Percentiles rank a stretch among this genome's conserved stretches.
phyloP scores from a whole-genome alignment of 2,329 filamentous ascomycete genomes.

The Pyrenochaeta sp. region DNA sequence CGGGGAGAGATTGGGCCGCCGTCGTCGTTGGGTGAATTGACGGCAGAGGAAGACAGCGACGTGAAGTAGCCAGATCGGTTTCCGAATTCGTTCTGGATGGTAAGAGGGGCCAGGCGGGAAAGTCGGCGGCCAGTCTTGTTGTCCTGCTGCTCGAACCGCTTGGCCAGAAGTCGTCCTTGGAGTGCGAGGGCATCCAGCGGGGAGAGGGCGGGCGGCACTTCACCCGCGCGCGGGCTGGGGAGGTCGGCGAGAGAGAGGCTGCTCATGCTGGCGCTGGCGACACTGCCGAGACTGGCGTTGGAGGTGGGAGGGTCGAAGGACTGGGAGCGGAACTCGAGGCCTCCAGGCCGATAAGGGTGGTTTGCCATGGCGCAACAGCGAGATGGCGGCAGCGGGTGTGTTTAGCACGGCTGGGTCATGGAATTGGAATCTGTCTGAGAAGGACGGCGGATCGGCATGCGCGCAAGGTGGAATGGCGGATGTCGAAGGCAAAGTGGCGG shows the following conservation, averaged over 20 bases:
- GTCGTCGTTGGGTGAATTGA: constrained; percentile 62
- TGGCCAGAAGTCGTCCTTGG: constrained; percentile 86
- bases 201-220: constrained; percentile 85
- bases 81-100: constrained; percentile 80
- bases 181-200: constrained; percentile 94
- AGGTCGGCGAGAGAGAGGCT: constrained; percentile 48
- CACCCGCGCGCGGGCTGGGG: constrained; percentile 58
- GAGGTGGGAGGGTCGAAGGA: constrained; percentile 38
- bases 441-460: constrained; percentile 41
- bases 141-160: constrained; percentile 79
- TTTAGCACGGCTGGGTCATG: constrained; percentile 32
- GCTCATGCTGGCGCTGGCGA: constrained; percentile 40
- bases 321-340: constrained; percentile 42
- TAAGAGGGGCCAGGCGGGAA: constrained; percentile 84
- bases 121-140: constrained; percentile 74
- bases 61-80: constrained; percentile 83
- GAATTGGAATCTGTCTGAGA: constrained; percentile 24
- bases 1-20: constrained; percentile 40
- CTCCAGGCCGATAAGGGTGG: constrained; percentile 39
- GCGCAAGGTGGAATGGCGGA: constrained; percentile 31
- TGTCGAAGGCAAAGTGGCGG: constrained; percentile 37
- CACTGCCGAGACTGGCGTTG: constrained; percentile 20
- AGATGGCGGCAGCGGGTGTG: constrained; percentile 11
- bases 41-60: constrained; percentile 66
- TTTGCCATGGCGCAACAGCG: constrained; percentile 36